Conservation (phyloP, 768 basidiomycete species). For the Lactarius sanguifluus region DNA sequence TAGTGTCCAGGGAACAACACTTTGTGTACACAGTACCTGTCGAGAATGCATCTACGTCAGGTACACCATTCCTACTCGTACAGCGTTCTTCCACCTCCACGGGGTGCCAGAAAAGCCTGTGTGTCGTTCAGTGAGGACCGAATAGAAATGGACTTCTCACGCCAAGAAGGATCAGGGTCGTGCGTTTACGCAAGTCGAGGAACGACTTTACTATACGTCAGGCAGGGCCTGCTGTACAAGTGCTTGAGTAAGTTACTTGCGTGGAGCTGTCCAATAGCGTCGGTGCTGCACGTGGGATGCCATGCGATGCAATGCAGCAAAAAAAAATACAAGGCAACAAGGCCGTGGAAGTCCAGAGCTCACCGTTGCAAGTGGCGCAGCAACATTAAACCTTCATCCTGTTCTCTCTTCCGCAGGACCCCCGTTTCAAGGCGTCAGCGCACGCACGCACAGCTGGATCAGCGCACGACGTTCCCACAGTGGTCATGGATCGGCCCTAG, state of each 20-base stretch:
- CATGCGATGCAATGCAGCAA: not conserved
- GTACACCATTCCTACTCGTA: not conserved
- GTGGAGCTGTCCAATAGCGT: not conserved
- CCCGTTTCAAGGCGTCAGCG: not conserved
- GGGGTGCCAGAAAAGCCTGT: too few relatives aligned
- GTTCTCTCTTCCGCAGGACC: not conserved
- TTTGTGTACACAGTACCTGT: not conserved
- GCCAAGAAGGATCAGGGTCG: not conserved
- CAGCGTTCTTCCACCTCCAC: not conserved
- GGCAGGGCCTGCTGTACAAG: not conserved
- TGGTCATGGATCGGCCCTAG: not conserved
- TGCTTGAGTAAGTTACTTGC: not conserved
- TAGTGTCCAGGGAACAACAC: conserved; percentile 1
- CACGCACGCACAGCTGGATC: conserved; percentile 10
- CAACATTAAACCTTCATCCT: not conserved
- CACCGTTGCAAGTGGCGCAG: not conserved
- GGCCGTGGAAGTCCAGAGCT: not conserved
- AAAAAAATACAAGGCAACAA: not conserved
- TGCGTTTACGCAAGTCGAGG: not conserved
- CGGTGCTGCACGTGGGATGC: not conserved
- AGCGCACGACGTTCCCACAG: conserved; percentile 13
- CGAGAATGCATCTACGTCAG: not conserved
- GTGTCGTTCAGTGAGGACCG: too few relatives aligned
- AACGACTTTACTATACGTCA: not conserved
- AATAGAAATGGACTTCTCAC: not conserved